A percentile compares a stretch with the other conserved stretches of the same genome.
phyloP scores from a whole-genome alignment of 495 filamentous ascomycete genomes.

The Neurospora sp. region DNA sequence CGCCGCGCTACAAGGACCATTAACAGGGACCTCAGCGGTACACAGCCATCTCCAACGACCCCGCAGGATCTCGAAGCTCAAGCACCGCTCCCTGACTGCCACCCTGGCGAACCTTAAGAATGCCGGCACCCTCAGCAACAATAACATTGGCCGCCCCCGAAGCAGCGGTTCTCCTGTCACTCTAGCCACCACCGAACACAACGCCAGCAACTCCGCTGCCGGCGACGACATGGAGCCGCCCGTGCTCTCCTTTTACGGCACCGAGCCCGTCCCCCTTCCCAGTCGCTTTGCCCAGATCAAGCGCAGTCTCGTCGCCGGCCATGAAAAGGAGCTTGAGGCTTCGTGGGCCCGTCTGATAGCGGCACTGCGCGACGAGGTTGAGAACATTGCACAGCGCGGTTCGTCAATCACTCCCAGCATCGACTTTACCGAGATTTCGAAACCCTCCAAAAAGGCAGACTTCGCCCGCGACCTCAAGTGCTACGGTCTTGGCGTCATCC shows the following conservation, averaged over 20 bases:
- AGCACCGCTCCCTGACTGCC: constrained; percentile 22
- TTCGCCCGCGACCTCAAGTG: constrained; percentile 48
- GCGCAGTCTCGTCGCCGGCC: constrained; percentile 50
- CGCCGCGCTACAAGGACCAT: constrained; percentile 6
- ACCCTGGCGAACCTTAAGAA: constrained; percentile 12
- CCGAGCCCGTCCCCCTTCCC: constrained; percentile 62
- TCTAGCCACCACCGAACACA: background rate
- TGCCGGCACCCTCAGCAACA: constrained; percentile 1
- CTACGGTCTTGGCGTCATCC: constrained; percentile 57
- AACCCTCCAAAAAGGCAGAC: constrained; percentile 36
- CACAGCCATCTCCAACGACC: constrained; percentile 13
- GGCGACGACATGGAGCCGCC: constrained; percentile 54
- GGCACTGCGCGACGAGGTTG: constrained; percentile 48
- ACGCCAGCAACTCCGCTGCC: too few relatives aligned
- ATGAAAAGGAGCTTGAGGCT: constrained; percentile 52
- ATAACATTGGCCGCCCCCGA: constrained; percentile 1
- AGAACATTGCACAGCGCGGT: constrained; percentile 38
- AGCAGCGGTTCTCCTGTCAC: constrained; percentile 2
- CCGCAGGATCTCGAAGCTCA: constrained; percentile 29
- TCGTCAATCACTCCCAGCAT: constrained; percentile 53
- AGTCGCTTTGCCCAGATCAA: constrained; percentile 73
- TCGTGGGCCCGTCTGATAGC: constrained; percentile 65
- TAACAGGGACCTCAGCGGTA: background rate
- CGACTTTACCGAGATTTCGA: constrained; percentile 48
- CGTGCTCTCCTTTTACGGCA: constrained; percentile 65